Evolutionary conservation across 176 grass and related monocot genomes (phyloP).

Genomic region (Avena insularis): DNA sequence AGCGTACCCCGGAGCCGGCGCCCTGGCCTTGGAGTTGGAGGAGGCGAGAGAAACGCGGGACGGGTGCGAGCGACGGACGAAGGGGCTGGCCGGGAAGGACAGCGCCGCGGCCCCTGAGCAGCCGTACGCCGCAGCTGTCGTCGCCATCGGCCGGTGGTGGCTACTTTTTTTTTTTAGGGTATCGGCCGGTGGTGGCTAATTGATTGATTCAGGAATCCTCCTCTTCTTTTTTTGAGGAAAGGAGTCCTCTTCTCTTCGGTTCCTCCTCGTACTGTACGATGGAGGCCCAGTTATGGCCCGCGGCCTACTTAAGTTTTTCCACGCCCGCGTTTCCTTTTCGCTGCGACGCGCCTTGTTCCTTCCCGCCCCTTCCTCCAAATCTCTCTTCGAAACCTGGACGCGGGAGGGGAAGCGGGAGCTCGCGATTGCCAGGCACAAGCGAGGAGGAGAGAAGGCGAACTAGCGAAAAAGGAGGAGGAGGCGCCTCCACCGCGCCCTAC

Average conservation of each 20-base stretch:
- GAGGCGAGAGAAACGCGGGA: neutral
- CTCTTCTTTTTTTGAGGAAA: too few relatives aligned
- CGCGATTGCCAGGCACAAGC: neutral
- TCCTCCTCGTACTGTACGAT: neutral
- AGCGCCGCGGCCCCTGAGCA: slow-evolving; percentile 8
- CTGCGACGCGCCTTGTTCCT: neutral
- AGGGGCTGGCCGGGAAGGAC: neutral
- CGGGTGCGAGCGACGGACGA: neutral
- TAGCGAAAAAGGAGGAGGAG: neutral
- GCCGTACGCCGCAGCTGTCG: slow-evolving; percentile 25
- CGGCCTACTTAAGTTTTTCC: neutral
- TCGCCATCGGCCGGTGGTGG: slow-evolving; percentile 47
- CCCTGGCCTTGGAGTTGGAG: slow-evolving; percentile 24
- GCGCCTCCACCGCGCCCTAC: neutral
- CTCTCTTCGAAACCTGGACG: slow-evolving; percentile 17
- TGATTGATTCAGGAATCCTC: slow-evolving; percentile 24
- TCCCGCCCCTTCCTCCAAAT: slow-evolving; percentile 17
- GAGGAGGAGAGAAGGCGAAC: neutral
- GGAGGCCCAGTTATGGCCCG: neutral
- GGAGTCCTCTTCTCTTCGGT: neutral
- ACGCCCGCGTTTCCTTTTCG: neutral
- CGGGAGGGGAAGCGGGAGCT: neutral
- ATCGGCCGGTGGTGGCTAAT: too few relatives aligned
- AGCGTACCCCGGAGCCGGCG: slow-evolving; percentile 17
- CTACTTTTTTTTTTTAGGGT: too few relatives aligned